Evolutionary conservation across 2,329 filamentous ascomycete species (phyloP).

Genomic region (Aspergillus viridinutans): DNA sequence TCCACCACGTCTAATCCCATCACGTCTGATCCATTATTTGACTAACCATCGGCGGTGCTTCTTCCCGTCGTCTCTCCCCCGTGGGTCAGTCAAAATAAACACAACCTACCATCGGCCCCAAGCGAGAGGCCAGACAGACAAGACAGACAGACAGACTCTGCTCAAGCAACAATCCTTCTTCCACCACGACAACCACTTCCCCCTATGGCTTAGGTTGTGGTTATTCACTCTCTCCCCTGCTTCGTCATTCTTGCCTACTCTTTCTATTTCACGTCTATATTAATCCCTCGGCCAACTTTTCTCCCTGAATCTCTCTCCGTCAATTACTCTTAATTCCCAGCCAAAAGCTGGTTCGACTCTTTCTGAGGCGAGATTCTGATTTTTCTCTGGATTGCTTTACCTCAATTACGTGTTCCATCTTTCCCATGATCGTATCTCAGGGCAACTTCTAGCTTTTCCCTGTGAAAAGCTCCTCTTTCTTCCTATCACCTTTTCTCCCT

Average conservation of each 20-base stretch:
- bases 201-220: neutral
- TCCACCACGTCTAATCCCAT: neutral
- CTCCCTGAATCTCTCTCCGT: neutral
- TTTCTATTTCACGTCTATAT: neutral
- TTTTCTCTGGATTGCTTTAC: neutral
- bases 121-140: constrained; percentile 14
- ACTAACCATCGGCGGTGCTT: constrained; percentile 2
- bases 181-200: neutral
- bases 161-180: neutral
- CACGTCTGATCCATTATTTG: constrained; percentile 2
- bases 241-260: neutral
- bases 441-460: constrained; percentile 4
- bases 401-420: neutral
- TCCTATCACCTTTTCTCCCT: constrained; percentile 4
- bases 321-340: neutral
- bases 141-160: neutral
- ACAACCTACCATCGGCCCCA: constrained; percentile 13
- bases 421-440: neutral
- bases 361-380: neutral
- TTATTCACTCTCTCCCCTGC: neutral
- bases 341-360: neutral
- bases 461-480: constrained; percentile 7
- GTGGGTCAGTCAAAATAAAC: constrained; percentile 38
- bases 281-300: neutral
- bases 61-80: constrained; percentile 4